Evolutionary conservation across 75 land plant species (phyloP), one percentile per base, ranked within the genome.

Genomic region (Adiantum capillusveneris): DNA sequence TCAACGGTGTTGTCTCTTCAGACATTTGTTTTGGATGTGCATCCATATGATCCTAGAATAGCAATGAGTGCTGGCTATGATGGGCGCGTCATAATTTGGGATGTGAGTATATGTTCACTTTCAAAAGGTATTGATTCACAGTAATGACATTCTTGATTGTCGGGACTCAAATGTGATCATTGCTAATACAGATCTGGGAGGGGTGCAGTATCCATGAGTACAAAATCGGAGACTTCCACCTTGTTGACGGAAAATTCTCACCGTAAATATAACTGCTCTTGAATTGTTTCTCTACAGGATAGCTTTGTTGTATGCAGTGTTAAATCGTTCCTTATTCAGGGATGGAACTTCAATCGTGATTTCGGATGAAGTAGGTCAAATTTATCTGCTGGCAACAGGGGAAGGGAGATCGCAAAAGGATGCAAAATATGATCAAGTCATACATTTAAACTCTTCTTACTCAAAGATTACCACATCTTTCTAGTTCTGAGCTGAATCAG

Each of bases 11-110:
- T 55, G 46, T n/a, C 60, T 58, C 34, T 55, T 53, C 71, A 93
- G 98, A 93, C 98, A 54, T 93, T 83, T 77, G 98, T 93, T 42
- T 63, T 93, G 44, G 98, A 93, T 69, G 96, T 89, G 31, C 98
- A 93, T 81, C 98, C 98, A 60, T 89, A 79, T 69, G 90, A 93
- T 64, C 98, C 98, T 22, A 75, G 98, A 50, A 85, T 93, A 52
- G 98, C 98, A 31, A 93, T 93, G 98, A 93, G 98, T 83, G 98
- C 98, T 66, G 98, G 98, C 17, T 93, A 93, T 73, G 98, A 93
- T 83, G 98, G 98, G 28, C 82, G 76, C 42, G 93, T 86, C 7
- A 93, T 93, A 36, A 70, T 93, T 13, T 93, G 98, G 98, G 98
- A 93, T 81, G 98, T 93, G 52, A 93, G 98, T 18, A 48, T 39